Conservation (phyloP, 805 yeast species). For the Ogataea chonburiensis region DNA sequence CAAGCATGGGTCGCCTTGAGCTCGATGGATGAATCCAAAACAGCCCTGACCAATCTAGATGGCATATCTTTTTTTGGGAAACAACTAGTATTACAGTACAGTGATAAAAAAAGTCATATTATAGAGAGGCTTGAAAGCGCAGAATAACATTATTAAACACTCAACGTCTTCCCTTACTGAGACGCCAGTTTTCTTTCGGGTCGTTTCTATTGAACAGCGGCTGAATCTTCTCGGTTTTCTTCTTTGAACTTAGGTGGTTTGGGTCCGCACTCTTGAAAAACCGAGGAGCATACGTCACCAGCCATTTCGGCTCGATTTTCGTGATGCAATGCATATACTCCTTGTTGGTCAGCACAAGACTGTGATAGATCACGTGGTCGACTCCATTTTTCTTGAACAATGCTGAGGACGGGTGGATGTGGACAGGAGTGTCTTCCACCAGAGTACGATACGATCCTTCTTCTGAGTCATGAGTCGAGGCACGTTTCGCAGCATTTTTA, state of each 20-base stretch:
- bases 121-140: slow-evolving; percentile 19
- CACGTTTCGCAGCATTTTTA: slow-evolving; percentile 63
- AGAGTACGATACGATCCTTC: slow-evolving; percentile 53
- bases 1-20: slow-evolving; percentile 64
- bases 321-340: slow-evolving; percentile 93
- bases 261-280: slow-evolving; percentile 67
- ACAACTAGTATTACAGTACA: slow-evolving; percentile 44
- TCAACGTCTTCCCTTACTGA: slow-evolving; percentile 45
- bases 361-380: slow-evolving; percentile 80
- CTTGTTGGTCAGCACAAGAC: slow-evolving; percentile 74
- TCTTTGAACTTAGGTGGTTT: slow-evolving; percentile 45
- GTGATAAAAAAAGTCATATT: slow-evolving; percentile 34
- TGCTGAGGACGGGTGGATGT: slow-evolving; percentile 84
- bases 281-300: slow-evolving; percentile 65
- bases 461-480: slow-evolving; percentile 43
- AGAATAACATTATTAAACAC: slow-evolving; percentile 1
- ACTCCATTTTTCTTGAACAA: slow-evolving; percentile 53
- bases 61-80: slow-evolving; percentile 53
- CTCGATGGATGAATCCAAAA: slow-evolving; percentile 47
- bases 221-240: slow-evolving; percentile 62
- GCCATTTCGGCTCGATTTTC: slow-evolving; percentile 79
- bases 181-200: slow-evolving; percentile 71
- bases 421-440: slow-evolving; percentile 69
- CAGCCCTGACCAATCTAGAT: slow-evolving; percentile 49
- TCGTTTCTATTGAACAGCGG: slow-evolving; percentile 67